Conservation (phyloP, 768 basidiomycete genomes). For the Boletus insuetus region DNA sequence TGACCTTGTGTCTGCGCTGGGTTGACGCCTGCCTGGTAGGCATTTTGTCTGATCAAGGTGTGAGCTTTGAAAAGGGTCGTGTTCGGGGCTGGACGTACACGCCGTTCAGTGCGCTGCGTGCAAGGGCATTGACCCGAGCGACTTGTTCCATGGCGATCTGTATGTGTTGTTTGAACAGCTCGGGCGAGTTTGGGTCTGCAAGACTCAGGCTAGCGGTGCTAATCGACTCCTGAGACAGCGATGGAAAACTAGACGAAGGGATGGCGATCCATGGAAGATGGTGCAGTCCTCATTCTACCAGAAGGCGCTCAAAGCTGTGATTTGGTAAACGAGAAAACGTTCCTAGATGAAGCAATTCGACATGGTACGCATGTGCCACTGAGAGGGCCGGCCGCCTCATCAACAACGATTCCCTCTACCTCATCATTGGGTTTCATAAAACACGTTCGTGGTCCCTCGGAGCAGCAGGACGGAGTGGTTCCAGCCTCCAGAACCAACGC, state of each 20-base stretch:
- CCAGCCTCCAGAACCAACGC: no score
- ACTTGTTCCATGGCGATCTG: slow-evolving; percentile 48
- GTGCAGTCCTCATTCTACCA: no score
- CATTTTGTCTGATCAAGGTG: slow-evolving; percentile 47
- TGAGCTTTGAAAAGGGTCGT: background rate
- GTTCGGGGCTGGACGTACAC: slow-evolving; percentile 42
- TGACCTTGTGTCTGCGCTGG: slow-evolving; percentile 56
- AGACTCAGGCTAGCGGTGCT: slow-evolving; percentile 11
- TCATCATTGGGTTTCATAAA: no score
- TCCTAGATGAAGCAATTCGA: no score
- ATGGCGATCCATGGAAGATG: no score
- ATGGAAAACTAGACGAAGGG: slow-evolving; percentile 14
- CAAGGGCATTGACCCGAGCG: slow-evolving; percentile 44
- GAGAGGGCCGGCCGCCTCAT: no score
- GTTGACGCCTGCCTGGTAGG: slow-evolving; percentile 54
- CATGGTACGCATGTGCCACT: no score
- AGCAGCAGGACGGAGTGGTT: no score
- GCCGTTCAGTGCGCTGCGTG: slow-evolving; percentile 46
- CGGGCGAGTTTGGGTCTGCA: slow-evolving; percentile 56
- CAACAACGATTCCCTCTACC: no score
- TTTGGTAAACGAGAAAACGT: no score
- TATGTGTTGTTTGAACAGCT: slow-evolving; percentile 59
- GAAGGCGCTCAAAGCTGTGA: no score
- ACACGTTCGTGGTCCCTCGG: no score
- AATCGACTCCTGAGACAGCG: slow-evolving; percentile 29